Base-by-base conservation (phyloP, 345 rosid genomes). In the Eucalyptus tenuipes region DNA sequence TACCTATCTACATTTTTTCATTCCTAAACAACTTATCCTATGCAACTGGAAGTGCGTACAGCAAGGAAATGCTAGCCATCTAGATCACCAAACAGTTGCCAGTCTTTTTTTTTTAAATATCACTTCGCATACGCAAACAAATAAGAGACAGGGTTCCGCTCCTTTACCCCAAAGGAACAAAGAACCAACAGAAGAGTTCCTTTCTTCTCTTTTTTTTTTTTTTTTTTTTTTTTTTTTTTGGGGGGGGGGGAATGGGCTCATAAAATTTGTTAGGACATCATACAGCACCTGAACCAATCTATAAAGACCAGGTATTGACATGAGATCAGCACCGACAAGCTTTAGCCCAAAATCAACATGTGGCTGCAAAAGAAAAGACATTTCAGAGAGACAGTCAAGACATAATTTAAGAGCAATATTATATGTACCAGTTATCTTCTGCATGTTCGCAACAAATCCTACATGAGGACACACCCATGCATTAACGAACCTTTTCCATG, bases 231-330 rank as follows among this genome's bases (percentile, higher is more conserved):
- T 8, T 33, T 18, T 33, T 6, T 40, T 40, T 40, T 40, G 80
- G 10, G 45, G n/a, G n/a, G n/a, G n/a, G n/a, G n/a, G n/a, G n/a
- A n/a, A 75, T 75, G 45, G 27, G 27, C 25, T 71, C 14, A 37
- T 5, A 40, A 75, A 75, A 75, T 37, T 37, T 75, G 82, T 37
- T 45, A 75, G 10, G 42, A 12, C 49, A 87, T 85, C 79, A 16
- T 81, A 53, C 81, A 42, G n/a, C 86, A 97, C 99, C 98, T 97
- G 99, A 90, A 95, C 97, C 90, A 97, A 90, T 92, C 98, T 91
- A 94, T 97, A 97, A 89, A 97, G 93, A 86, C 99, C 99, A 88
- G 99, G 99, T 89, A 97, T 97, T 64, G 99, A 94, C 99, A 97
- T 97, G 88, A 97, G 96, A 94, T 97, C 99, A 88, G 97, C 99